Base-by-base conservation (phyloP, 2,329 filamentous ascomycete genomes). In the Myriosclerotinia duriaeana region DNA sequence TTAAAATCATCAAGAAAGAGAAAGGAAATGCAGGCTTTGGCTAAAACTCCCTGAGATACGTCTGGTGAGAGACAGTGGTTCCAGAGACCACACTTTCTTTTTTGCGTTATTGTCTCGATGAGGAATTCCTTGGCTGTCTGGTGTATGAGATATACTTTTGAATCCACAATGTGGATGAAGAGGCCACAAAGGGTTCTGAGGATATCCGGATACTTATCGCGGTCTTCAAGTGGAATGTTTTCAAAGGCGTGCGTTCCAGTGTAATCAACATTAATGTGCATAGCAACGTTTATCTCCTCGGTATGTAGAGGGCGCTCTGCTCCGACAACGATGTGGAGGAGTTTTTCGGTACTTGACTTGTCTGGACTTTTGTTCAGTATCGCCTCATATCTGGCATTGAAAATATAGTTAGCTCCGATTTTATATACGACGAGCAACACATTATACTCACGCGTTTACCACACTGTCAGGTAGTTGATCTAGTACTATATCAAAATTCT, bases 121-220 rank as follows among this genome's bases (percentile, higher is more conserved):
- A 66, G 53, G 42, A 68, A 68, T 42, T 68, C 67, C 64, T 58
- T 66, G 2, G 64, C 64, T 30, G 67, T 68, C 53, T 68, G 67
- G 44, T 68, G 58, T 44, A 66, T 50, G n/a, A 66, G 64, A 15
- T 68, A 68, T 12, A 66, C 55, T 40, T 59, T 68, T 30, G 48
- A 58, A 6, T 68, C 8, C 22, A 42, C 53, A 17, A 66, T 7
- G 4, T 26, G 53, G 52, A 68, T 53, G 20, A 66, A 65, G 1
- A 68, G 56, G 0, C 67, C 58, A 26, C 67, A 68, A n/a, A 44
- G 22, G 36, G 50, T 36, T 8, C 64, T 52, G n/a, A 68, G 46
- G n/a, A 38, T 65, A 0, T 11, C 9, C 44, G 44, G 38, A 8
- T 50, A 60, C 2, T 6, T 8, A 5, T 42, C 2, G 5, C 15